These are phyloP conservation scores for Arthrobotrys sinensis DNA, from an alignment of 2,329 filamentous ascomycete genomes.

Conservation along the genomic window DNA sequence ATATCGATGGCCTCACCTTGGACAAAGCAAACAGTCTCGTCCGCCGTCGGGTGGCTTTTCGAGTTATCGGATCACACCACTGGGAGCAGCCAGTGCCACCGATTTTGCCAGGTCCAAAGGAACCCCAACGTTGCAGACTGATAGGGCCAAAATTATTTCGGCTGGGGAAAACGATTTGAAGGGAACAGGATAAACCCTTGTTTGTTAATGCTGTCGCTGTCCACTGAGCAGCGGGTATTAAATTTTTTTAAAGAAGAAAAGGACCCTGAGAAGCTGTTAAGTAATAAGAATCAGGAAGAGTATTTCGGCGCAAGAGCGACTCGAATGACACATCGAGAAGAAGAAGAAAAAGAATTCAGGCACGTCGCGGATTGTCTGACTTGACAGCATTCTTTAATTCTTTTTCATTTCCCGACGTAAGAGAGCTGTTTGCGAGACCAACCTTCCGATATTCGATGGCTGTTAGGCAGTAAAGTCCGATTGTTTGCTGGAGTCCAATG, in stretches of 20 bases:
- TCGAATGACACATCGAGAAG: slow-evolving; percentile 40
- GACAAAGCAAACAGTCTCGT: slow-evolving; percentile 1
- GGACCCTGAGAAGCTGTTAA: slow-evolving; percentile 19
- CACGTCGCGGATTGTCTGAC: slow-evolving; percentile 25
- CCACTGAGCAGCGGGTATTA: slow-evolving; percentile 42
- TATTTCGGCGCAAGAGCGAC: slow-evolving; percentile 27
- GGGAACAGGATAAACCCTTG: slow-evolving; percentile 48
- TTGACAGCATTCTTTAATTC: slow-evolving; percentile 45
- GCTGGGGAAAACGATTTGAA: slow-evolving; percentile 23
- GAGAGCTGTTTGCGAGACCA: slow-evolving; percentile 28
- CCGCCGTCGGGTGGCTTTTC: slow-evolving; percentile 40
- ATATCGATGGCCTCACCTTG: slow-evolving; percentile 16
- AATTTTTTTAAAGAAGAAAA: slow-evolving; percentile 11
- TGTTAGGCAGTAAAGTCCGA: slow-evolving; percentile 8
- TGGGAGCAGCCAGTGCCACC: slow-evolving; percentile 18
- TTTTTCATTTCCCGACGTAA: slow-evolving; percentile 30
- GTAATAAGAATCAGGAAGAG: slow-evolving; percentile 18
- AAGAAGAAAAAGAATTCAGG: slow-evolving; percentile 15
- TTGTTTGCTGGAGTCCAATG: slow-evolving; percentile 9
- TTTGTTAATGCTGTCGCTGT: slow-evolving; percentile 2
- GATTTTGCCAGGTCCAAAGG: slow-evolving; percentile 37
- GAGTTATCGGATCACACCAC: slow-evolving; percentile 46
- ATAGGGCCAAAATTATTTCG: slow-evolving; percentile 48
- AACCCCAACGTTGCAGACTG: slow-evolving; percentile 45
- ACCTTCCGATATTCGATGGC: slow-evolving; percentile 44